Evolutionary conservation across 2,329 filamentous ascomycete species (phyloP), one percentile per base, ranked within the genome.

Genomic region (Pyrenophora seminiperda): DNA sequence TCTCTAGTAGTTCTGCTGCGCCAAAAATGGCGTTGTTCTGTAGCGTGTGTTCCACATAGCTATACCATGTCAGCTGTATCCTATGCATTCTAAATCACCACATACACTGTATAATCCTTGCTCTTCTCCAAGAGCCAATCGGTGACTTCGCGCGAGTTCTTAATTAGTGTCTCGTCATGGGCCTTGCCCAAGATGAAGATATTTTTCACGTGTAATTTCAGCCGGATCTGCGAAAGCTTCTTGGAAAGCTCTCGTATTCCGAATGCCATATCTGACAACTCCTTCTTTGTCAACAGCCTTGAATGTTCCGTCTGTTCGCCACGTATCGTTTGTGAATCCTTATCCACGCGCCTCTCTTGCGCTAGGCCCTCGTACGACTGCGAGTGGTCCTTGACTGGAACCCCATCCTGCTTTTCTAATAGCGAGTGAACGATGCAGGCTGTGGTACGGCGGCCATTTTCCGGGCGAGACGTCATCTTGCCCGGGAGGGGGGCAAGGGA

Each of bases 201-300:
- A 47, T 84, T 88, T 69, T 84, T 85, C 58, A 96, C 90, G 44
- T 87, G 87, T 59, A 96, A 84, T 70, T 88, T 89, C 55, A 99
- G 79, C 50, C 87, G 84, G 70, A 97, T 86, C 72, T 86, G 91
- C 42, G 90, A 89, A 51, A 97, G 76, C 53, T 90, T 88, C 67
- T 96, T 89, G 22, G 90, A 93, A 50, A 99, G 78, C 73, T 97
- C 91, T 39, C 94, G 82, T 50, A 97, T 94, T 19, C 93, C 92
- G 85, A 93, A 92, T 0, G 93, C 92, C 93, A 99, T 97, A 65
- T 97, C 94, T 11, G 89, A 91, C 33, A 99, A 80, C 73, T 99
- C 91, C 72, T 90, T 91, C 77, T 97, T 97, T 1, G 92, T 97
- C 60, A 97, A 80, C 41, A 97, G 83, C n/a, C 93, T 83, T 51